These are phyloP conservation scores for Planoprotostelium fungivorum DNA, from an alignment of 78 protist species.

Conservation along the genomic window DNA sequence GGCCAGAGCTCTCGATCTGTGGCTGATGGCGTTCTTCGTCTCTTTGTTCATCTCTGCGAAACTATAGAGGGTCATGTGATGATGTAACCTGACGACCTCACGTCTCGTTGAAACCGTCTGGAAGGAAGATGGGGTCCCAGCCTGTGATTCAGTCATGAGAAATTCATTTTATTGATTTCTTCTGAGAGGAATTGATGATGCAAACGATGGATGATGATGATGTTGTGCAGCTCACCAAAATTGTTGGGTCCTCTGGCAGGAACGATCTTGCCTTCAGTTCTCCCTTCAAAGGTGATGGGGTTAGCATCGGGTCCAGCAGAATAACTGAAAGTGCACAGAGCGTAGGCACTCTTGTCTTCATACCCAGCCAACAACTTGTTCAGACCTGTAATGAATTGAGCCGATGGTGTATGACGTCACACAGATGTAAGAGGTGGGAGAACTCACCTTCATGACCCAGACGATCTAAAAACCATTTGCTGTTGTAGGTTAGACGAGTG, in stretches of 20 bases:
- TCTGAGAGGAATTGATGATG: neutral
- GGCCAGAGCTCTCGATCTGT: conserved; percentile 75
- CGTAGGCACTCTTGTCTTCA: conserved; percentile 86
- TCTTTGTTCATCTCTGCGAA: conserved; percentile 85
- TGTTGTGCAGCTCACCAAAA: conserved; percentile 60
- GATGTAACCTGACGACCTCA: neutral
- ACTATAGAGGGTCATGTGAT: neutral
- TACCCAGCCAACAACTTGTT: conserved; percentile 82
- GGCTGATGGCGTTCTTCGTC: conserved; percentile 86
- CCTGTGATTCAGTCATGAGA: neutral
- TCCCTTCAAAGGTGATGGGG: conserved; percentile 78
- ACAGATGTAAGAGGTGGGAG: neutral
- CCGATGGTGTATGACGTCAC: neutral
- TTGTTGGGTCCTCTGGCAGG: conserved; percentile 82
- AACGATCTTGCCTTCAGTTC: conserved; percentile 75
- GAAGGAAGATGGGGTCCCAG: conserved; percentile 90
- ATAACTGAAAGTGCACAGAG: conserved; percentile 89
- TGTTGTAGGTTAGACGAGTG: conserved; percentile 8
- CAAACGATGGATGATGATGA: neutral
- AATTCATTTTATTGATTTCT: neutral
- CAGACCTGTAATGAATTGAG: conserved; percentile 69
- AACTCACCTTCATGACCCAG: conserved; percentile 78
- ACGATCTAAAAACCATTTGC: conserved; percentile 94
- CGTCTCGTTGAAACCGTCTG: conserved; percentile 70
- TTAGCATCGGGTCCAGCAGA: conserved; percentile 75